phyloP scores from a whole-genome alignment of 169 alveolate genomes.

The Cryptosporidium ryanae region DNA sequence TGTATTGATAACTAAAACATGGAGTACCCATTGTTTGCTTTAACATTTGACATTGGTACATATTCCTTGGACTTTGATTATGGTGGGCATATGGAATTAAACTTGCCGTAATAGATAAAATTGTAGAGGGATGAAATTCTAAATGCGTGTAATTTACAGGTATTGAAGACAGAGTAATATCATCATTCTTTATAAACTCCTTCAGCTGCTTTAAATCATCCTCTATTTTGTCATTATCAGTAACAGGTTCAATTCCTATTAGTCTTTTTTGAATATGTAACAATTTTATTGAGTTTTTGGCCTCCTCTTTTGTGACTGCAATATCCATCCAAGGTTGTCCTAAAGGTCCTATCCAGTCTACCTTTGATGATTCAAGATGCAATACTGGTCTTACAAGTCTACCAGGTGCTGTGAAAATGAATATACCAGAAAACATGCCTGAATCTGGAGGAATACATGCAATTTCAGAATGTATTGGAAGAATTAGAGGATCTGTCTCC shows the following conservation, averaged over 20 bases:
- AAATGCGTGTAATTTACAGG: conserved; percentile 92
- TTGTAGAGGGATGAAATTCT: conserved; percentile 95
- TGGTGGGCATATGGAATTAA: conserved; percentile 98
- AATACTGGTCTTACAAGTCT: conserved; percentile 97
- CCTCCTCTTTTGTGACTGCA: conserved; percentile 68
- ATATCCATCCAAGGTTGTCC: conserved; percentile 94
- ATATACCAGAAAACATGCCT: conserved; percentile 91
- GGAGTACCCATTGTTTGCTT: conserved; percentile 99
- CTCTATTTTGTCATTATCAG: conserved; percentile 1
- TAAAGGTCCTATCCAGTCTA: conserved; percentile 97
- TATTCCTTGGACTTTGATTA: conserved; percentile 99
- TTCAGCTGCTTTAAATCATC: conserved; percentile 11
- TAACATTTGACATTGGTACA: conserved; percentile 99
- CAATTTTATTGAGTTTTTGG: conserved; percentile 42
- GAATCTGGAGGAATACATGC: conserved; percentile 87
- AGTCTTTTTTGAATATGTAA: conserved; percentile 38
- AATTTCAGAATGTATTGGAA: conserved; percentile 87
- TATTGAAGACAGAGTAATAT: conserved; percentile 74
- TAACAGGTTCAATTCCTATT: conserved; percentile 16
- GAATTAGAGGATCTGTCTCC: conserved; percentile 75
- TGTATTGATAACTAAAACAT: conserved; percentile 92
- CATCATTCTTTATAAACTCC: conserved; percentile 74
- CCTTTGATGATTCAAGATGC: conserved; percentile 87
- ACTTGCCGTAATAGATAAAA: conserved; percentile 96
- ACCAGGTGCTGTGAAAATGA: conserved; percentile 94